These are phyloP conservation scores for Torulaspora maleeae DNA, from an alignment of 805 yeast genomes.

Conservation along the genomic window DNA sequence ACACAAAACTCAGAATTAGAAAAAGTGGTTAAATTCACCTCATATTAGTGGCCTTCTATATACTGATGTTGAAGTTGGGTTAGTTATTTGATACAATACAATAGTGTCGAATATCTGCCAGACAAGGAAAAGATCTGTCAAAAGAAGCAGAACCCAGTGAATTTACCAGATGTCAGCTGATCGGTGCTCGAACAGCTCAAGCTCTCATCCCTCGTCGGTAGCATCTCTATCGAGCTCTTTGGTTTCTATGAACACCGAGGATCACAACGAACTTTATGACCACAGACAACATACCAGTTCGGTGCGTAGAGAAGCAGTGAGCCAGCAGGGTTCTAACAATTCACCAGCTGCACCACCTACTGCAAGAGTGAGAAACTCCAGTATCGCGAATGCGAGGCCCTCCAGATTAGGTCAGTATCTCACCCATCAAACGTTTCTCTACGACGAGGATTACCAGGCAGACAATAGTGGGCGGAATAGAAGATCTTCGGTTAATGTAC, in stretches of 20 bases:
- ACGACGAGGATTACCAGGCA: slow-evolving; percentile 15
- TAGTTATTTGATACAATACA: neutral
- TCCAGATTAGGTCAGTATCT: slow-evolving; percentile 36
- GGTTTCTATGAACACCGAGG: slow-evolving; percentile 39
- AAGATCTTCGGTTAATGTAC: neutral
- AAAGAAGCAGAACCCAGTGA: neutral
- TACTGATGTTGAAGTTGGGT: slow-evolving; percentile 2
- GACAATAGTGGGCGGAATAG: neutral
- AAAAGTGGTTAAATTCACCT: neutral
- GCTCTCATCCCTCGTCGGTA: slow-evolving; percentile 21
- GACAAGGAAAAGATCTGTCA: too few species aligned
- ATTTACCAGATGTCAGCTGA: slow-evolving; percentile 10
- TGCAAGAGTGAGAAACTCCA: slow-evolving; percentile 7
- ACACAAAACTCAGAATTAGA: neutral
- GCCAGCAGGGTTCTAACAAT: neutral
- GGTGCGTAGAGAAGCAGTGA: slow-evolving; percentile 24
- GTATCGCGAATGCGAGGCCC: slow-evolving; percentile 17
- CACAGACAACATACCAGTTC: slow-evolving; percentile 47
- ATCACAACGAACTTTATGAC: slow-evolving; percentile 40
- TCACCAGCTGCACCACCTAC: slow-evolving; percentile 1
- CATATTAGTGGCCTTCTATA: neutral
- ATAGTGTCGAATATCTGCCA: neutral
- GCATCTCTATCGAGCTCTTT: slow-evolving; percentile 29
- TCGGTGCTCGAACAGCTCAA: slow-evolving; percentile 8
- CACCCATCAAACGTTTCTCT: slow-evolving; percentile 41